phyloP scores from a whole-genome alignment of 129 eudicot genomes.

The Oenanthe sinensis region DNA sequence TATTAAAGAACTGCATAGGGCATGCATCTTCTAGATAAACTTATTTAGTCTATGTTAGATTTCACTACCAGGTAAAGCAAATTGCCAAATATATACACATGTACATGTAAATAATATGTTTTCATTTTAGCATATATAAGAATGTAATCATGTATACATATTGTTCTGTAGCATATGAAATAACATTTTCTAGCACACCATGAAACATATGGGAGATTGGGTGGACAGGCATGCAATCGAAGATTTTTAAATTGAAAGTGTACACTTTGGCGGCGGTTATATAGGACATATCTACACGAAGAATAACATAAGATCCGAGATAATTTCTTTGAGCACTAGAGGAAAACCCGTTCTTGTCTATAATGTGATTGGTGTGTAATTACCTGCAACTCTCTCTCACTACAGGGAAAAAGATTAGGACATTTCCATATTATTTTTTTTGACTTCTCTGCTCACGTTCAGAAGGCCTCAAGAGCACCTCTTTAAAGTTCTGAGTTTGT shows the following conservation, averaged over 20 bases:
- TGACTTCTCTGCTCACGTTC: no score
- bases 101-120: no score
- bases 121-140: not conserved
- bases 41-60: no score
- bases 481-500: not conserved
- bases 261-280: not conserved
- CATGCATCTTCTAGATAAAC: no score
- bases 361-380: not conserved
- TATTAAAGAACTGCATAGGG: no score
- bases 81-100: not conserved
- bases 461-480: not conserved
- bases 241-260: not conserved
- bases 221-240: not conserved
- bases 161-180: not conserved
- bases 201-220: not conserved
- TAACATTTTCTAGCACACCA: not conserved
- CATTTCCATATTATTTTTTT: not conserved
- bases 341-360: not conserved
- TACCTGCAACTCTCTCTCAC: not conserved
- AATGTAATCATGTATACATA: not conserved
- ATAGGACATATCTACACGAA: not conserved
- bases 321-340: not conserved
- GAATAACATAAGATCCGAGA: not conserved
- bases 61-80: not conserved
- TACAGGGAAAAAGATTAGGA: not conserved